Conservation (phyloP, 139 green algal species). For the Astrephomene gubernaculifera region DNA sequence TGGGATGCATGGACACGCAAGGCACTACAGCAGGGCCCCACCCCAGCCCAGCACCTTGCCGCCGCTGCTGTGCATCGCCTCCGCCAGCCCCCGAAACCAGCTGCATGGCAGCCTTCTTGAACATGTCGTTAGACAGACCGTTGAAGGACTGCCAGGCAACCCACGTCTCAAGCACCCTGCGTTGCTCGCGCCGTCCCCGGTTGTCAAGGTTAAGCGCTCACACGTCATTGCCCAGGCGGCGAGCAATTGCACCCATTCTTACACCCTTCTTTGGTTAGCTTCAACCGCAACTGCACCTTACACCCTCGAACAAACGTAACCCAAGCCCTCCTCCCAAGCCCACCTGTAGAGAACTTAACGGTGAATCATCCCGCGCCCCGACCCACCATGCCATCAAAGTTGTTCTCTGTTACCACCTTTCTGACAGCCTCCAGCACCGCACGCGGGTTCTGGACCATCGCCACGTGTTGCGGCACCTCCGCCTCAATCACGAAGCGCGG, state of each 20-base stretch:
- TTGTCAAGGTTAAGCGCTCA: too few relatives aligned
- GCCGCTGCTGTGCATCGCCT: conserved; percentile 17
- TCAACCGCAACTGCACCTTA: too few relatives aligned
- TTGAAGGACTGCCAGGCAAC: conserved; percentile 46
- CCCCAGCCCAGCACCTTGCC: not conserved
- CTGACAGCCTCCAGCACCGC: conserved; percentile 33
- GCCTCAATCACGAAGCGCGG: conserved; percentile 64
- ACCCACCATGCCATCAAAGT: conserved; percentile 67
- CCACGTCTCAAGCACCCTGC: conserved; percentile 70
- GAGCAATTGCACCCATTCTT: too few relatives aligned
- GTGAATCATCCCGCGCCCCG: too few relatives aligned
- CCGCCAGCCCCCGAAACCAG: conserved; percentile 46
- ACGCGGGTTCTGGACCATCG: conserved; percentile 25
- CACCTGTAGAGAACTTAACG: too few relatives aligned
- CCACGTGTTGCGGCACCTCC: conserved; percentile 9
- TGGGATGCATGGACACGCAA: not conserved
- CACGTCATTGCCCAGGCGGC: too few relatives aligned
- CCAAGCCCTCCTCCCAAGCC: not conserved
- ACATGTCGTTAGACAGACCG: conserved; percentile 36
- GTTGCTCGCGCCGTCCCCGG: too few relatives aligned
- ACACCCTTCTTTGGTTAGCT: too few relatives aligned
- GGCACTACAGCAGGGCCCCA: not conserved
- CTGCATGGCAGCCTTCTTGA: conserved; percentile 24
- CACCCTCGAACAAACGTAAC: too few relatives aligned
- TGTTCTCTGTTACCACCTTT: conserved; percentile 14